Base-by-base conservation (phyloP, 345 rosid species). In the Firmiana major region DNA sequence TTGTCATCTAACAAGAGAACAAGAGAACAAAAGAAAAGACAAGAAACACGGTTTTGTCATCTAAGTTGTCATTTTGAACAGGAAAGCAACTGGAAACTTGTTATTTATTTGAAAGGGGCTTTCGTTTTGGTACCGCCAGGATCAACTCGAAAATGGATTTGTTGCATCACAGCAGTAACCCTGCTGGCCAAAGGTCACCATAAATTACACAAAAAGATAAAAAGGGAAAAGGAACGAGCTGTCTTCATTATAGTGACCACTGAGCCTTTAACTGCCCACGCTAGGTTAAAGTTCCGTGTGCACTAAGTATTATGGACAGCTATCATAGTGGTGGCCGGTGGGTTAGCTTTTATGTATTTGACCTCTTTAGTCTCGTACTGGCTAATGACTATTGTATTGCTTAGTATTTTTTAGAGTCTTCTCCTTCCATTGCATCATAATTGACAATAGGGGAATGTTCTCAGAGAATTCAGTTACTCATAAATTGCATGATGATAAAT, bases 21-120 rank as follows among this genome's bases (percentile, higher is more conserved):
- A 24, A 48, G 22, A 49, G 21, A 58, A 69, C 73, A 69, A 69
- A 48, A 22, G 11, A 57, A 24, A 10, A 21, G 13, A 22, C 28
- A 22, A 69, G 40, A 34, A 26, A 69, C 73, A 28, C 73, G 73
- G 73, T 16, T 69, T 69, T 16, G 58, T 21, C 13, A 46, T 48
- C 57, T 48, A 24, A 40, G 40, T 24, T 69, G 73, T 48, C 58
- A 69, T 7, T 69, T 69, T 46, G 42, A 48, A 69, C 36, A 48
- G 13, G 38, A 26, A 69, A 24, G 38, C 34, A 46, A 4, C 57
- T 48, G 38, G 73, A 48, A 26, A 15, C 40, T 16, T 1, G 58
- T 26, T 7, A 24, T 22, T 59, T 34, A 26, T 11, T 59, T 36
- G 12, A 59, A 59, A 59, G 36, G 34, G 1, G 12, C 3, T 24